These are phyloP conservation scores for Crepidotus sp. DNA, from an alignment of 1,284 basidiomycete species.

Conservation along the genomic window DNA sequence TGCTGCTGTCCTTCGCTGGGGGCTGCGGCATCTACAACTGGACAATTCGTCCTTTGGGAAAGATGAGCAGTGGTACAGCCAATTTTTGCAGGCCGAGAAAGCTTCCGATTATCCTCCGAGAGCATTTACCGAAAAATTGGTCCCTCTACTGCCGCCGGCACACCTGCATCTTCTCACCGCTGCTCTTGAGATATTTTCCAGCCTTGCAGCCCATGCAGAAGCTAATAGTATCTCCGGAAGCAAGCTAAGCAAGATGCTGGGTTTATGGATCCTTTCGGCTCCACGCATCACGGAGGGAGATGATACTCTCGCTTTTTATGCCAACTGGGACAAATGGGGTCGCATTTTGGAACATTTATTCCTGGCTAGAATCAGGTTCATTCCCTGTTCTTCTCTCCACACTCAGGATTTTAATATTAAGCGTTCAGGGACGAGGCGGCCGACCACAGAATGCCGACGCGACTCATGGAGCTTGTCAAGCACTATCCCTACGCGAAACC, in stretches of 20 bases:
- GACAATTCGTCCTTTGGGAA: conserved; percentile 49
- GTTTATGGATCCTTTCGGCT: conserved; percentile 58
- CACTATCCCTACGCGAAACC: conserved; percentile 51
- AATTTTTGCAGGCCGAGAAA: conserved; percentile 52
- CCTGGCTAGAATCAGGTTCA: conserved; percentile 57
- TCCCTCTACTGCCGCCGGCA: conserved; percentile 44
- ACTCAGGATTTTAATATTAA: not conserved
- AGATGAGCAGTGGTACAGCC: conserved; percentile 55
- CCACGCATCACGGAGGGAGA: conserved; percentile 38
- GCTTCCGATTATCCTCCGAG: conserved; percentile 44
- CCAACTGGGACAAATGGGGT: conserved; percentile 61
- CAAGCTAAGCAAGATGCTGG: conserved; percentile 61
- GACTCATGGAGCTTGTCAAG: conserved; percentile 59
- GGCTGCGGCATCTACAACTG: conserved; percentile 57
- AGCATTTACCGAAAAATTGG: conserved; percentile 51
- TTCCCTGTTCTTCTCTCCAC: conserved; percentile 4
- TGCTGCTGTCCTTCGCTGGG: conserved; percentile 73
- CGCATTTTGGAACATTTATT: conserved; percentile 67
- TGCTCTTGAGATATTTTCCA: conserved; percentile 53
- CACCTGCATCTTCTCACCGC: conserved; percentile 50
- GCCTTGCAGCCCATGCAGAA: conserved; percentile 62
- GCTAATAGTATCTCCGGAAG: conserved; percentile 63
- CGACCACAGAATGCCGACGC: conserved; percentile 49
- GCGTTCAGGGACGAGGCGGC: conserved; percentile 48
- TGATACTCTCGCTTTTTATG: conserved; percentile 56